Evolutionary conservation across 306 rosid species (phyloP), one percentile per base, ranked within the genome.

Genomic region (Gynostemma pentaphyllum): DNA sequence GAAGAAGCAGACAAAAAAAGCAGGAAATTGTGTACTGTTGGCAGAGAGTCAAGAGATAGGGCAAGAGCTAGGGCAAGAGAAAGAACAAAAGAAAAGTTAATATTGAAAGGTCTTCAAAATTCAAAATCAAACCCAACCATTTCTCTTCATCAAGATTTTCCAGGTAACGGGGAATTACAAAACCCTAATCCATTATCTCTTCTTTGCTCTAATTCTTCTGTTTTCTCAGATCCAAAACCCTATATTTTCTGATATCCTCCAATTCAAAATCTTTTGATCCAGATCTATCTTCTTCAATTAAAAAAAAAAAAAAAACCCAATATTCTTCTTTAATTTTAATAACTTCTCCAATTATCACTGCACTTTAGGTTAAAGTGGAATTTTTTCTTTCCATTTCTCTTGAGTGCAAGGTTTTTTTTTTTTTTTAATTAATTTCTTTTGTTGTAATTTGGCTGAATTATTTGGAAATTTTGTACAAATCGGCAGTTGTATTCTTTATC

Each of bases 1-100:
- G 44, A 56, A 21, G 47, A 0, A 10, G n/a, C 29, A 30, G 69
- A 16, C 50, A 76, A 54, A 28, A 44, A 36, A 22, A 12, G 19
- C 62, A 75, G 70, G 39, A 61, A 55, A 11, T 21, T 46, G 7
- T 60, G 28, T 2, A 66, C 1, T 16, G 75, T 75, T 15, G 70
- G 47, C 2, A 82, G 70, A 60, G 81, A 74, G 44, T 73, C 87
- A 0, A 79, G 87, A 67, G 84, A 59, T 41, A 72, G 72, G 64
- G 84, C 84, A 19, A 79, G 87, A 65, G 81, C 64, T 50, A 79
- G 87, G 68, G 87, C 87, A 15, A 76, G 83, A 42, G 80, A 78
- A 39, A 73, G 87, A 66, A 76, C 87, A 0, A 70, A 55, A 49
- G 73, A 70, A 69, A 82, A 72, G 26, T 22, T 70, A 65, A 67